Evolutionary conservation across 2,329 filamentous ascomycete genomes (phyloP), one percentile per base, ranked within the genome.

Genomic region (Aspergillus pseudoterreus): DNA sequence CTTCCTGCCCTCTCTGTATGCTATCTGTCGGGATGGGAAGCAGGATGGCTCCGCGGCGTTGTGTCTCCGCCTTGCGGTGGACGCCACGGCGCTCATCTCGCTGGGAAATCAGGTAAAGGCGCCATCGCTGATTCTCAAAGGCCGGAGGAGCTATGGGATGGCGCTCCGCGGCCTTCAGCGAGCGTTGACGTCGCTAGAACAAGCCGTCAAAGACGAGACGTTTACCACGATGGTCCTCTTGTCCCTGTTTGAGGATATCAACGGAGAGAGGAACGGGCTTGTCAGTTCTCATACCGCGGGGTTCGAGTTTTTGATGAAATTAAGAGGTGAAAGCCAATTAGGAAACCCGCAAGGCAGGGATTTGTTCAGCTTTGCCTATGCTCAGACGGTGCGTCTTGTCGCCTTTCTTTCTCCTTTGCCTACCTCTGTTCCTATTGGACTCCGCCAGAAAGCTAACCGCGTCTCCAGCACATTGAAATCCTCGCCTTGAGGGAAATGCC

Each of bases 231-330:
- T 73, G 35, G 62, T 71, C 6, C 47, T 73, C 15, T 52, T 73
- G 2, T 66, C 67, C 8, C 43, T 72, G 3, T 74, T 69, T 52
- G 71, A 74, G 47, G 70, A 71, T 53, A 70, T 71, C 17, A 62
- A 62, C 1, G 68, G 69, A 5, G 69, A 72, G 46, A 59, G 70
- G 1, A 67, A 66, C 50, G 64, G 67, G 4, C 53, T 72, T 21
- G 54, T 58, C 2, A 70, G 69, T 50, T 70, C 69, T 6, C 69
- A 72, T 55, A 66, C 65, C 4, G 64, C 62, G 6, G 69, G 69
- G 1, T 64, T 72, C 47, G 68, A 70, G 41, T 56, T 69, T 5
- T 50, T 72, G 33, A 66, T 66, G 59, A 67, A 65, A 47, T 47
- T 71, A 21, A 60, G 69, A 48, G 69, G 68, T 2, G 56, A 63